Conservation (phyloP, 805 yeast species). For the Groenewaldozyma salmanticensis region DNA sequence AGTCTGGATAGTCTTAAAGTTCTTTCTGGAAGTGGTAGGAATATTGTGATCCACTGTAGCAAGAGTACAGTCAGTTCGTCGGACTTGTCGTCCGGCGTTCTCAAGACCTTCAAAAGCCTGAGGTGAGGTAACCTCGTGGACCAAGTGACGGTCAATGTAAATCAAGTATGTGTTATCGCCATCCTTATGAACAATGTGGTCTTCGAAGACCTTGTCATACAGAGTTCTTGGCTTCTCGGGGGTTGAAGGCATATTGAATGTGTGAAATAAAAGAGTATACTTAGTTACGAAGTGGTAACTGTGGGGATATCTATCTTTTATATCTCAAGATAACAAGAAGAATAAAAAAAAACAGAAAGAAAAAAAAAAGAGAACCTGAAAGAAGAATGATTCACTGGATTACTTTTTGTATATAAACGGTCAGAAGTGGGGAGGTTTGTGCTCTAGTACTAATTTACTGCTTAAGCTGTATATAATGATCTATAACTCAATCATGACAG, state of each 20-base stretch:
- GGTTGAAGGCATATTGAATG: conserved; percentile 23
- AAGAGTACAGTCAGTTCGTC: conserved; percentile 85
- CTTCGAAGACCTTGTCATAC: conserved; percentile 93
- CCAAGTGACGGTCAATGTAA: conserved; percentile 93
- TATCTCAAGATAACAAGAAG: neutral
- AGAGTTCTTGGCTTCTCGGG: conserved; percentile 53
- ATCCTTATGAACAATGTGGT: conserved; percentile 85
- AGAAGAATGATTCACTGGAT: too few relatives aligned
- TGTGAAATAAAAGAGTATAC: too few relatives aligned
- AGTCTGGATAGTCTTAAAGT: conserved; percentile 60
- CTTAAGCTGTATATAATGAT: too few relatives aligned
- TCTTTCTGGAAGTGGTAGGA: conserved; percentile 82
- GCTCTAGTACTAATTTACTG: too few relatives aligned
- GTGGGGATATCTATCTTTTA: neutral
- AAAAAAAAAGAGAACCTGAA: too few relatives aligned
- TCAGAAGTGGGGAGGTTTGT: too few relatives aligned
- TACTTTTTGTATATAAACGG: too few relatives aligned
- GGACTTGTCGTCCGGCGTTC: conserved; percentile 78
- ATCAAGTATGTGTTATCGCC: conserved; percentile 74
- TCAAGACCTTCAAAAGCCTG: conserved; percentile 96
- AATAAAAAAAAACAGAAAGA: too few relatives aligned
- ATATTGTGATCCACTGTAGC: conserved; percentile 97
- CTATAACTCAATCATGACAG: too few relatives aligned
- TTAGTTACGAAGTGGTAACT: conserved; percentile 5
- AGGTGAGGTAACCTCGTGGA: conserved; percentile 98